Evolutionary conservation across 306 rosid genomes (phyloP), one percentile per base, ranked within the genome.

Genomic region (Astragalus membranaceus): DNA sequence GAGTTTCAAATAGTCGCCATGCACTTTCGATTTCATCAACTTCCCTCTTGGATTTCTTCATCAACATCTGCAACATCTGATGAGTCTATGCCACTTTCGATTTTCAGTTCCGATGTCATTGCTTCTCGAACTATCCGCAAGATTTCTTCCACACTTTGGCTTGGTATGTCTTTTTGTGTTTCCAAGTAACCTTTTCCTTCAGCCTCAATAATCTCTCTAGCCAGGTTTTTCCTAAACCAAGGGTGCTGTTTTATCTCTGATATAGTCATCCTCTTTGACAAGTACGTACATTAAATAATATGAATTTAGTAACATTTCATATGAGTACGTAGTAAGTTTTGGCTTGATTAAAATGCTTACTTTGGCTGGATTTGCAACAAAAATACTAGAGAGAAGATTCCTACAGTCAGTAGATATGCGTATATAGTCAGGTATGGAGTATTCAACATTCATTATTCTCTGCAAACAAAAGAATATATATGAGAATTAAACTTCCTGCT

Each of bases 171-270:
- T 11, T 51, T 74, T 16, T 78, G 41, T 66, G 61, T 54, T 44
- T 69, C 76, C 32, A 62, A 68, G 6, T 47, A 54, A 60, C 73
- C 72, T 17, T 77, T 82, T 67, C 68, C 87, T 73, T 87, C 95
- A 8, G 52, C 79, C 74, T 91, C 97, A 13, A 79, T 65, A 4
- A 87, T 82, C 77, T 89, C 91, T 59, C 57, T 86, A 3, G 92
- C 70, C 80, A 95, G 42, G 76, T 83, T 91, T 79, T 82, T 89
- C 84, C 70, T 57, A 73, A 95, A 91, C 97, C 99, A 95, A 32
- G 96, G 85, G 67, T 89, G 95, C 13, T 89, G 80, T 37, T 87
- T 89, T 80, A 95, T 87, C 86, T 91, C 96, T 1, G 88, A 83
- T 33, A 95, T 79, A 0, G 81, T 81, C 66, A 89, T 82, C 82